Conservation (phyloP, 176 grass and related monocot genomes). For the Poa annua region DNA sequence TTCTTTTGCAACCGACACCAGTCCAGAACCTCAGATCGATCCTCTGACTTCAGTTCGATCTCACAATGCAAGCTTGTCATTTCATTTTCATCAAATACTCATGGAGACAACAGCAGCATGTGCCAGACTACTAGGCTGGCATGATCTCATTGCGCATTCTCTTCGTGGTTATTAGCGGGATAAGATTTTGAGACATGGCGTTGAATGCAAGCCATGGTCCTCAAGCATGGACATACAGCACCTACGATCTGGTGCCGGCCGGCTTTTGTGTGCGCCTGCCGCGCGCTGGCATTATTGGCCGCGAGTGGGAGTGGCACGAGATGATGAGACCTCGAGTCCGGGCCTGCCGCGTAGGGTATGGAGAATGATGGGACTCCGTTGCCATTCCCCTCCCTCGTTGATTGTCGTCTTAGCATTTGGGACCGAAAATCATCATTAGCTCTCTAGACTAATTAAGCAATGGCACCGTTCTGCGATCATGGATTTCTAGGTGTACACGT, state of each 20-base stretch:
- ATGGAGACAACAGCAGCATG: not conserved
- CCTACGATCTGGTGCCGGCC: slow-evolving; percentile 15
- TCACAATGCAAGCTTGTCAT: slow-evolving; percentile 13
- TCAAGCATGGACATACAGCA: slow-evolving; percentile 9
- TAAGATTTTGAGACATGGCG: slow-evolving; percentile 42
- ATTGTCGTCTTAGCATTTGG: slow-evolving; percentile 31
- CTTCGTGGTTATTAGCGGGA: not conserved
- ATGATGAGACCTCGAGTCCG: slow-evolving; percentile 52
- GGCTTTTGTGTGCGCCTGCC: not conserved
- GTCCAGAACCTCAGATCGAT: not conserved
- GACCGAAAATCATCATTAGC: slow-evolving; percentile 16
- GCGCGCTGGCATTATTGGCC: slow-evolving; percentile 51
- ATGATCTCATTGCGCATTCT: not conserved
- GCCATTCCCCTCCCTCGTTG: slow-evolving; percentile 2
- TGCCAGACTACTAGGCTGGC: not conserved
- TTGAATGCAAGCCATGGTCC: slow-evolving; percentile 46
- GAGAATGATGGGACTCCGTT: slow-evolving; percentile 47
- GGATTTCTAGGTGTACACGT: not conserved
- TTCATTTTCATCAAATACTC: not conserved
- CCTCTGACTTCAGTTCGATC: not conserved
- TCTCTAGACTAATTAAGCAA: not conserved
- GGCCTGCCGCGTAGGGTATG: slow-evolving; percentile 44
- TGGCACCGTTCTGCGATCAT: not conserved
- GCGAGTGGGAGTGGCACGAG: slow-evolving; percentile 8
- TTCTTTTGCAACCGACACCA: not conserved